Evolutionary conservation across 306 rosid species (phyloP).

Genomic region (Prunus campanulata): DNA sequence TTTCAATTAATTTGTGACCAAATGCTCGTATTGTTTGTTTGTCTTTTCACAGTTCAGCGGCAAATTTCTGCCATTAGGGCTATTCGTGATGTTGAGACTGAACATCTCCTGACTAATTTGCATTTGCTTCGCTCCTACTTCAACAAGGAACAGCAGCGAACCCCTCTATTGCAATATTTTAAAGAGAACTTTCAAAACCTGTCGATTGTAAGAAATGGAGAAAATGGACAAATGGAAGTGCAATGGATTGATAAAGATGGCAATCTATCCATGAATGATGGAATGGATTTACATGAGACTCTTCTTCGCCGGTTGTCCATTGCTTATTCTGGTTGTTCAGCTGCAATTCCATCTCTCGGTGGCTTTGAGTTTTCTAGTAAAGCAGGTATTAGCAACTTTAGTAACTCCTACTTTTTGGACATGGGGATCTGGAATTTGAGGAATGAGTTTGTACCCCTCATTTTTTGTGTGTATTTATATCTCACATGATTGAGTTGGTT

Average conservation of each 20-base stretch:
- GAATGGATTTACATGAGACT: slow-evolving; percentile 39
- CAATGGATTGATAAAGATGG: slow-evolving; percentile 37
- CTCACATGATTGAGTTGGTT: slow-evolving; percentile 31
- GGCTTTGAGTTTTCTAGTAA: slow-evolving; percentile 61
- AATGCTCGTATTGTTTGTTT: not conserved
- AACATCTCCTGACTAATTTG: slow-evolving; percentile 60
- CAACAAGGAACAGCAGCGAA: slow-evolving; percentile 52
- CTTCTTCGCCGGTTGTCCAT: slow-evolving; percentile 59
- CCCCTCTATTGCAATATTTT: slow-evolving; percentile 46
- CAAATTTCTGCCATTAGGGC: slow-evolving; percentile 68
- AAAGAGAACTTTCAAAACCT: slow-evolving; percentile 55
- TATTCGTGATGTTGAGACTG: slow-evolving; percentile 69
- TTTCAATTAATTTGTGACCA: not conserved
- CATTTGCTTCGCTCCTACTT: slow-evolving; percentile 63
- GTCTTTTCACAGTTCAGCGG: slow-evolving; percentile 44
- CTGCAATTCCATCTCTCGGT: slow-evolving; percentile 45
- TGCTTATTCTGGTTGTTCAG: slow-evolving; percentile 53
- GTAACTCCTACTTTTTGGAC: not conserved
- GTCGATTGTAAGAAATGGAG: slow-evolving; percentile 32
- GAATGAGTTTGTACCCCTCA: not conserved
- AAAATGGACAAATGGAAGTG: slow-evolving; percentile 44
- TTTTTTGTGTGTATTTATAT: slow-evolving; percentile 4
- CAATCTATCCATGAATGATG: slow-evolving; percentile 32
- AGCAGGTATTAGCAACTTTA: slow-evolving; percentile 38
- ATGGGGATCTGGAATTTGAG: not conserved